Conservation (phyloP, 176 grass and related monocot species). For the Carex cristatella region DNA sequence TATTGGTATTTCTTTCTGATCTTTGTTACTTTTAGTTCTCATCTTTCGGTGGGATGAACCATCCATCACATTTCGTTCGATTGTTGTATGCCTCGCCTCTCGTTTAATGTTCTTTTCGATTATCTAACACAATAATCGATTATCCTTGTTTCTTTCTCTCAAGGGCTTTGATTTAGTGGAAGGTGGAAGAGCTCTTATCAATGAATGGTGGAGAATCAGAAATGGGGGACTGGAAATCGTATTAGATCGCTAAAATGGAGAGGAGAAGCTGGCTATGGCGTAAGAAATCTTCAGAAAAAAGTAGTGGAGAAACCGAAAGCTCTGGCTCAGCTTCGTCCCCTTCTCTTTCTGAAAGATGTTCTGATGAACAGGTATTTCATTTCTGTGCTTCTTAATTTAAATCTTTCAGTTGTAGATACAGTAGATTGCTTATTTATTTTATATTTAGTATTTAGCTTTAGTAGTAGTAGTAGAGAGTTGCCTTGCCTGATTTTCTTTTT, state of each 20-base stretch:
- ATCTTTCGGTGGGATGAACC: not conserved
- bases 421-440: not conserved
- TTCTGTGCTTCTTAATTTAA: not conserved
- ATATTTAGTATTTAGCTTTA: too few species aligned
- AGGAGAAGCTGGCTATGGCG: constrained; percentile 84
- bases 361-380: constrained; percentile 61
- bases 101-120: not conserved
- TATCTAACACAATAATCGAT: not conserved
- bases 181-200: not conserved
- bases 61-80: constrained; percentile 1
- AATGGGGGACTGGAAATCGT: constrained; percentile 22
- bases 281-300: constrained; percentile 60
- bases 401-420: not conserved
- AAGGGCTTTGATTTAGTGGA: constrained; percentile 17
- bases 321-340: constrained; percentile 42
- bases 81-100: not conserved
- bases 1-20: constrained; percentile 17
- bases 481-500: not conserved
- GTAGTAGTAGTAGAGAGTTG: too few species aligned
- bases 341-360: constrained; percentile 47
- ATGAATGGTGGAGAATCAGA: constrained; percentile 15
- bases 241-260: constrained; percentile 39
- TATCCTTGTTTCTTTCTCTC: not conserved
- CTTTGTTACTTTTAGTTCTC: not conserved
- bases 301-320: constrained; percentile 54